Conservation (phyloP, 2,329 filamentous ascomycete genomes). For the Akanthomyces muscarius region DNA sequence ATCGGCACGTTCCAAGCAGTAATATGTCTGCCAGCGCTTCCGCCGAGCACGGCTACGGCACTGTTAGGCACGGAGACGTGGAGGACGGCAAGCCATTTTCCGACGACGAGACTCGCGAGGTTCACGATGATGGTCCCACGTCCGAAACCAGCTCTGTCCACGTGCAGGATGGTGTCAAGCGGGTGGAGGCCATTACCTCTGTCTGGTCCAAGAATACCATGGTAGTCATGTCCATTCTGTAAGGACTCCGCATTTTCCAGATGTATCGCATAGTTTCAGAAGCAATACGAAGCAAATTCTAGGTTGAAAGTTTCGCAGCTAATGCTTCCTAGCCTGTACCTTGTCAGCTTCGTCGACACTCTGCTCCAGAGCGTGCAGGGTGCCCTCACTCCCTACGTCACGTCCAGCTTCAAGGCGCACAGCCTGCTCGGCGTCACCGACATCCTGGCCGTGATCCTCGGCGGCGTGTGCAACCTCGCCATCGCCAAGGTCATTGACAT, state of each 20-base stretch:
- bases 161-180: conserved; percentile 35
- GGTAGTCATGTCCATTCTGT: conserved; percentile 36
- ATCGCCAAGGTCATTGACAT: conserved; percentile 48
- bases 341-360: conserved; percentile 36
- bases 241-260: conserved; percentile 15
- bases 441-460: conserved; percentile 51
- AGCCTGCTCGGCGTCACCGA: conserved; percentile 63
- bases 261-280: too few relatives aligned
- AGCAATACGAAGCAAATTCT: too few relatives aligned
- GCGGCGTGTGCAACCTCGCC: conserved; percentile 35
- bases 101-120: conserved; percentile 17
- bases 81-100: neutral
- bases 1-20: neutral
- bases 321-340: conserved; percentile 31
- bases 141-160: conserved; percentile 22
- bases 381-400: conserved; percentile 60
- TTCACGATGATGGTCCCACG: neutral
- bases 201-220: conserved; percentile 36
- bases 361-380: conserved; percentile 35
- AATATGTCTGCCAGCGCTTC: neutral
- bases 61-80: conserved; percentile 3
- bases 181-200: conserved; percentile 36
- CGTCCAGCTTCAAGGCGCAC: conserved; percentile 60
- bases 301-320: neutral
- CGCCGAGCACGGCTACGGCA: conserved; percentile 4